Evolutionary conservation across 2,329 filamentous ascomycete species (phyloP).

Genomic region (Myriosclerotinia scirpicola): DNA sequence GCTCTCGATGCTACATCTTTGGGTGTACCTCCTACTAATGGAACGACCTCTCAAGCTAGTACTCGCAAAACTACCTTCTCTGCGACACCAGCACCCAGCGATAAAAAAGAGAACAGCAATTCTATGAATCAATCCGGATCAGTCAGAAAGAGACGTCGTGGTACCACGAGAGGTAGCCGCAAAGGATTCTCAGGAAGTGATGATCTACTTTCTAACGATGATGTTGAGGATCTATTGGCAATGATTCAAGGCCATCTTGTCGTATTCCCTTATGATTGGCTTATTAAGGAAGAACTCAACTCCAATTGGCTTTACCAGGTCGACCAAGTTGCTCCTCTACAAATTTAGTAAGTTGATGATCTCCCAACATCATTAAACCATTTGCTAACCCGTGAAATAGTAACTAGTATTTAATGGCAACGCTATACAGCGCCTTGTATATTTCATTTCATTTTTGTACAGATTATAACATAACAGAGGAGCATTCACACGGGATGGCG

Average conservation of each 20-base stretch:
- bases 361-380: slow-evolving; percentile 88
- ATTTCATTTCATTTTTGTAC: slow-evolving; percentile 21
- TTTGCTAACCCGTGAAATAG: slow-evolving; percentile 68
- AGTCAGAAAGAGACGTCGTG: slow-evolving; percentile 63
- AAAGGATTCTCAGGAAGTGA: slow-evolving; percentile 65
- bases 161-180: slow-evolving; percentile 63
- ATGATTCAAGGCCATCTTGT: slow-evolving; percentile 87
- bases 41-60: slow-evolving; percentile 41
- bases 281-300: slow-evolving; percentile 84
- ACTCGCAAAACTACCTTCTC: slow-evolving; percentile 59
- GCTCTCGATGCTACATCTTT: slow-evolving; percentile 43
- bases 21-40: slow-evolving; percentile 26
- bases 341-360: slow-evolving; percentile 82
- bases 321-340: slow-evolving; percentile 90
- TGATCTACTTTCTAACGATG: slow-evolving; percentile 70
- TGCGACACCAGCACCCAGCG: slow-evolving; percentile 35
- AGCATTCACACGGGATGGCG: slow-evolving; percentile 15
- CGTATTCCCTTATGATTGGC: slow-evolving; percentile 94
- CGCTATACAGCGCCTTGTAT: slow-evolving; percentile 15
- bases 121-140: slow-evolving; percentile 43
- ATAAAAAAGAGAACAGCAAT: slow-evolving; percentile 24
- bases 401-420: slow-evolving; percentile 22
- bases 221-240: slow-evolving; percentile 78
- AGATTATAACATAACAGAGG: slow-evolving; percentile 16
- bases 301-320: slow-evolving; percentile 97